Conservation (phyloP, 2,329 filamentous ascomycete genomes). For the Fusarium sp. region DNA sequence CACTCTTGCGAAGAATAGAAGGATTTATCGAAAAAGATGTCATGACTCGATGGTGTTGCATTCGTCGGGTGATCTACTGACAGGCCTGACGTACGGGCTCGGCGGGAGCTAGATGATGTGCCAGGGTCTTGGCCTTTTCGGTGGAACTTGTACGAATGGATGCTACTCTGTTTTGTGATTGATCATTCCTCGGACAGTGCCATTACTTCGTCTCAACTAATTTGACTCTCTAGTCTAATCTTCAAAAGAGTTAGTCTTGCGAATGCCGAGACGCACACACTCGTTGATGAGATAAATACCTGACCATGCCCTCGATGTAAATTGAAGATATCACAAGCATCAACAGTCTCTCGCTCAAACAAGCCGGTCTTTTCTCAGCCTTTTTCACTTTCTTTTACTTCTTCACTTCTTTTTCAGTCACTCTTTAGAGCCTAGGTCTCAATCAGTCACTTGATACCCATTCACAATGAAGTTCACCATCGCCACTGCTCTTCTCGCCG, state of each 20-base stretch:
- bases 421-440: constrained; percentile 3
- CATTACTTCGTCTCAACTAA: constrained; percentile 8
- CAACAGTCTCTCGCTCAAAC: constrained; percentile 18
- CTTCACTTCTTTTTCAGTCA: neutral
- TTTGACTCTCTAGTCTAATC: neutral
- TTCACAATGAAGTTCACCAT: constrained; percentile 36
- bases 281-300: constrained; percentile 12
- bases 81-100: neutral
- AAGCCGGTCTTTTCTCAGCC: neutral
- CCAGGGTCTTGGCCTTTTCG: neutral
- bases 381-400: constrained; percentile 2
- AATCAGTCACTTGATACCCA: neutral
- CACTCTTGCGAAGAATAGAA: constrained; percentile 9
- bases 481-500: constrained; percentile 31
- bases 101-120: neutral
- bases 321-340: neutral
- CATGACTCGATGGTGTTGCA: constrained; percentile 3
- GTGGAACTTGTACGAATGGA: neutral
- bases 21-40: neutral
- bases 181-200: neutral
- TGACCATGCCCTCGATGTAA: neutral
- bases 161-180: constrained; percentile 1
- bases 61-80: neutral
- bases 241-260: constrained; percentile 19
- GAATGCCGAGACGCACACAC: neutral